These are phyloP conservation scores for Aaosphaeria arxii DNA, from an alignment of 2,329 filamentous ascomycete species.

Conservation along the genomic window DNA sequence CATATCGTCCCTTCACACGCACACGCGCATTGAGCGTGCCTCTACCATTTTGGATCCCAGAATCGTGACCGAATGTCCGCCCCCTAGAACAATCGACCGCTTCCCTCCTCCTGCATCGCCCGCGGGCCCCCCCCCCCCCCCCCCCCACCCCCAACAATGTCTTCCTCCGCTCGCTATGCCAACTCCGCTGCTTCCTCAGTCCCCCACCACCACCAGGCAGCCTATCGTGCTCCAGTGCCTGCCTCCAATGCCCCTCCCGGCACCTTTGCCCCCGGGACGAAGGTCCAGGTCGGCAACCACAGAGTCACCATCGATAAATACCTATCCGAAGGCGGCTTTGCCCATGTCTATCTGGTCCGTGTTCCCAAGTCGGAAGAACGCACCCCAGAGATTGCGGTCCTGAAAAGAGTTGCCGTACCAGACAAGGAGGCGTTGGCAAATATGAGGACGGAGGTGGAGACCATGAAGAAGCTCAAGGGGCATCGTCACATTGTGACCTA, in stretches of 20 bases:
- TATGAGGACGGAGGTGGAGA: slow-evolving; percentile 98
- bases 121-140: slow-evolving; percentile 24
- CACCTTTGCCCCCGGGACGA: slow-evolving; percentile 89
- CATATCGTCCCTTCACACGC: slow-evolving; percentile 10
- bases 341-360: slow-evolving; percentile 95
- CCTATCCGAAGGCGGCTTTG: slow-evolving; percentile 95
- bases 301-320: slow-evolving; percentile 95
- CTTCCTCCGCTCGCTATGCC: slow-evolving; percentile 38
- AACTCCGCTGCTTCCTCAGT: slow-evolving; percentile 29
- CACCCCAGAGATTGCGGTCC: slow-evolving; percentile 76
- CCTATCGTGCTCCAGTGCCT: slow-evolving; percentile 31
- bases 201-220: slow-evolving; percentile 33
- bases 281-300: slow-evolving; percentile 92
- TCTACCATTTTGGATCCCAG: neutral
- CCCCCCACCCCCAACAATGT: slow-evolving; percentile 34
- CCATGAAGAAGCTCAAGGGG: slow-evolving; percentile 98
- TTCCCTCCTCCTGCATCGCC: slow-evolving; percentile 23
- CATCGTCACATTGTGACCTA: slow-evolving; percentile 96
- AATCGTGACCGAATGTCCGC: neutral
- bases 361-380: slow-evolving; percentile 69
- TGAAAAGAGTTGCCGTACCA: slow-evolving; percentile 94
- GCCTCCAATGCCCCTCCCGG: slow-evolving; percentile 52
- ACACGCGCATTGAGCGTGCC: slow-evolving; percentile 9
- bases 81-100: neutral
- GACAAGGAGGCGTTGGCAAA: slow-evolving; percentile 92